Percentiles rank a stretch among this genome's conserved stretches.
Evolutionary conservation across 2,329 filamentous ascomycete species (phyloP).

Genomic region (Aspergillus versicolor): DNA sequence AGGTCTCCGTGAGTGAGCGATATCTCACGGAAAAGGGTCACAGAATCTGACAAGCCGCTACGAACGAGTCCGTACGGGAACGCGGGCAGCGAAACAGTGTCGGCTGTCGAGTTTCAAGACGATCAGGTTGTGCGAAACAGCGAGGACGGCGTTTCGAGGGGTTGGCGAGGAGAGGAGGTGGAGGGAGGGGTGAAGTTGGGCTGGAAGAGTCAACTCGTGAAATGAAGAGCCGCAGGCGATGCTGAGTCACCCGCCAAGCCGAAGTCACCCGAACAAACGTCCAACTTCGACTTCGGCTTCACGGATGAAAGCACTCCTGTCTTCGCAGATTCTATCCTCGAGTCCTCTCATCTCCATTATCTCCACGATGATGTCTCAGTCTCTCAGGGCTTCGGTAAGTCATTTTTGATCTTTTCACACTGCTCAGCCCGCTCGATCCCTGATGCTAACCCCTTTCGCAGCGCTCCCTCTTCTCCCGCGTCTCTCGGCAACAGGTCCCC

Average conservation of each 20-base stretch:
- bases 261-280: conserved; percentile 26
- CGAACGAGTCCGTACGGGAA: conserved; percentile 18
- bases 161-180: conserved; percentile 12
- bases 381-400: conserved; percentile 61
- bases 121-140: conserved; percentile 24
- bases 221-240: conserved; percentile 20
- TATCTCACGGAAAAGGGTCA: conserved; percentile 35
- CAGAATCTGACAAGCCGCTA: conserved; percentile 30
- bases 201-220: conserved; percentile 8
- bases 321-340: conserved; percentile 21
- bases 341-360: conserved; percentile 28
- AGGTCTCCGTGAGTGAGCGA: conserved; percentile 37
- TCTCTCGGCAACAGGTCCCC: conserved; percentile 57
- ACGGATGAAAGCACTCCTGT: conserved; percentile 20
- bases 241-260: conserved; percentile 31
- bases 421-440: background rate
- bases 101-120: conserved; percentile 28
- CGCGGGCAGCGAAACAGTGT: conserved; percentile 25
- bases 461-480: conserved; percentile 62
- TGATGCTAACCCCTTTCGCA: conserved; percentile 31
- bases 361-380: conserved; percentile 59
- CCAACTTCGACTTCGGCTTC: conserved; percentile 25
- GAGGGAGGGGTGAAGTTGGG: conserved; percentile 5
- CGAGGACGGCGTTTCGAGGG: conserved; percentile 5
- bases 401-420: background rate